Evolutionary conservation across 2,329 filamentous ascomycete genomes (phyloP).

Genomic region (Penicillium fuscoglaucum): DNA sequence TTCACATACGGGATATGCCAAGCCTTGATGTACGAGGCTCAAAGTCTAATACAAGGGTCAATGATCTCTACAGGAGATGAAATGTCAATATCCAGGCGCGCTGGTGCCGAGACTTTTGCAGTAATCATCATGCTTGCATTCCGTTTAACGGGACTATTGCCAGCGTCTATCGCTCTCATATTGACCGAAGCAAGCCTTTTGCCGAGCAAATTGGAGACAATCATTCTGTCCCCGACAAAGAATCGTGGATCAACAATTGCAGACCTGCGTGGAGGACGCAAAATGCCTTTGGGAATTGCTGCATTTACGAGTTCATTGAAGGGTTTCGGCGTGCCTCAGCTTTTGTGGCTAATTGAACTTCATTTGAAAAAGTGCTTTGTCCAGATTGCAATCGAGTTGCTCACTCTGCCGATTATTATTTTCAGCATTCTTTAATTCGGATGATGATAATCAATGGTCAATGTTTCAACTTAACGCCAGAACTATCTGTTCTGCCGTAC

Average conservation of each 20-base stretch:
- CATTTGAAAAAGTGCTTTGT: conserved; percentile 7
- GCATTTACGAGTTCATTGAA: not conserved
- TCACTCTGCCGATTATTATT: not conserved
- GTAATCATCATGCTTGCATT: conserved; percentile 4
- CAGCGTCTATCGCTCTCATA: not conserved
- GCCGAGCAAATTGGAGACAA: not conserved
- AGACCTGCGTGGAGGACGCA: not conserved
- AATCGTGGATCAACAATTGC: not conserved
- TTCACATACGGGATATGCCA: not conserved
- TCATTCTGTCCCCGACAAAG: not conserved
- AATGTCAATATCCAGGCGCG: not conserved
- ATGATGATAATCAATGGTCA: not conserved
- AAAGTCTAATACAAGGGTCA: not conserved
- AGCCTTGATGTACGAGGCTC: not conserved
- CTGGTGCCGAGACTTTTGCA: not conserved
- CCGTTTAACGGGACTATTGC: not conserved
- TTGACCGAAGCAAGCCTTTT: not conserved
- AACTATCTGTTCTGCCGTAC: too few species aligned
- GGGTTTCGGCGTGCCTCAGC: not conserved
- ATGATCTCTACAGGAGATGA: not conserved
- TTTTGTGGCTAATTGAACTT: conserved; percentile 6
- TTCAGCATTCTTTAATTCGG: not conserved
- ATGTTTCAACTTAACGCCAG: not conserved
- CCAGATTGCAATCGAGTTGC: not conserved
- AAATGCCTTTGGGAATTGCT: not conserved